Base-by-base conservation (phyloP, 495 filamentous ascomycete species). In the Lineolata rhizophorae region DNA sequence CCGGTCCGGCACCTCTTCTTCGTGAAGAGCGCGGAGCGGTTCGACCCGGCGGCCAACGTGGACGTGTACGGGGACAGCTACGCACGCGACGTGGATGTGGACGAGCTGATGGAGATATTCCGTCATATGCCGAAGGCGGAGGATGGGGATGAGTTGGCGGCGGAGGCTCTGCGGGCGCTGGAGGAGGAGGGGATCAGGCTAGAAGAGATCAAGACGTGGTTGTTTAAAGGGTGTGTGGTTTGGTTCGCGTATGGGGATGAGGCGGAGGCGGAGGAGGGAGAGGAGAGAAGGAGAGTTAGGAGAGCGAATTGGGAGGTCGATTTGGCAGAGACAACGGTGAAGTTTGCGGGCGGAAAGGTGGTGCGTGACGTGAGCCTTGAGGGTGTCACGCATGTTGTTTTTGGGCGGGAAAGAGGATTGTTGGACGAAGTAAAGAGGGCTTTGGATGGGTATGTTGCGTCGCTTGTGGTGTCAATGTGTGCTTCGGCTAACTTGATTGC, bases 11-110 rank as follows among this genome's bases (percentile, higher is more conserved):
- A 75, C 37, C 61, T 74, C 49, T 70, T 70, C 37, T 64, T 61
- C 40, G 48, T 62, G 15, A 8, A 21, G 15, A 10, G 10, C 18
- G 22, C 6, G 22, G 22, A 25, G 6, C 6, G 6, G 6, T 6
- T 25, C n/a, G 22, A 25, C 12, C 52, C 53, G 17, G 42, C 39
- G 15, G n/a, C n/a, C n/a, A 77, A 70, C 37, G 55, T 76, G 5
- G 87, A 97, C 49, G 55, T 60, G 37, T 92, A 64, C 42, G 71
- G 67, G 1, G 87, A 97, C 50, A 84, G 82, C 44, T 95, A 82
- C 48, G 63, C 72, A 1, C 62, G 82, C 18, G 70, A 91, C 40
- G 56, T 76, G 8, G 62, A 52, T 1, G 45, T 58, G 0, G 65
- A 72, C 3, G 79, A 92, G 44, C 53, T 95, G 18, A 55, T 51